Conservation (phyloP, 1,284 basidiomycete species). For the Cystobasidium pallidum region DNA sequence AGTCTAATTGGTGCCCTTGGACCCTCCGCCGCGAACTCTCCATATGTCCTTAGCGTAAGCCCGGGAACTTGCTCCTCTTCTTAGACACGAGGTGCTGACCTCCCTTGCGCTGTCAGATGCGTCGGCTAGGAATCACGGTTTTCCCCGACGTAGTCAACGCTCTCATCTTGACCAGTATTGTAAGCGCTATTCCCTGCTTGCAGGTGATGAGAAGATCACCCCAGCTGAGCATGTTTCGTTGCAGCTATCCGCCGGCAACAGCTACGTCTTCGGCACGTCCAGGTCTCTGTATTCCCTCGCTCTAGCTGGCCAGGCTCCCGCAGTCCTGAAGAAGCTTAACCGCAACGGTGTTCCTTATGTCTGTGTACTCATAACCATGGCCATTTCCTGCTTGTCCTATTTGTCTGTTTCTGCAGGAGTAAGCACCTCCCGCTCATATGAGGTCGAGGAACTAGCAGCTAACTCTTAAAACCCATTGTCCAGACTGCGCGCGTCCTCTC, state of each 20-base stretch:
- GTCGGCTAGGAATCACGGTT: conserved; percentile 40
- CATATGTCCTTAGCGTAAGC: conserved; percentile 46
- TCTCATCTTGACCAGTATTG: conserved; percentile 45
- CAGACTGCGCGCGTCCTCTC: conserved; percentile 40
- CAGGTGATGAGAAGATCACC: neutral
- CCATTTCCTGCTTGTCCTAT: conserved; percentile 47
- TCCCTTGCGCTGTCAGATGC: conserved; percentile 37
- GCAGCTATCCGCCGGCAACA: conserved; percentile 47
- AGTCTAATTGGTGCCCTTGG: conserved; percentile 43
- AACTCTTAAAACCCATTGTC: neutral
- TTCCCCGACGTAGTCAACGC: conserved; percentile 49
- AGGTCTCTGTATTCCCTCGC: conserved; percentile 49
- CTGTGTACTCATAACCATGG: conserved; percentile 44
- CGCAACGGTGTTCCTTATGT: conserved; percentile 51
- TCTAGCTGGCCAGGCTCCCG: conserved; percentile 50
- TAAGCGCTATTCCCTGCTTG: neutral
- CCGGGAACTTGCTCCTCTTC: conserved; percentile 18
- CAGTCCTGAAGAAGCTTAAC: conserved; percentile 49
- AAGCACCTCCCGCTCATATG: neutral
- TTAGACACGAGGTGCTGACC: neutral
- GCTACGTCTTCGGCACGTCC: conserved; percentile 48
- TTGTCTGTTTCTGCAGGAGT: conserved; percentile 47
- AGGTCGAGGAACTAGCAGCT: neutral
- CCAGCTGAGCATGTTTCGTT: neutral
- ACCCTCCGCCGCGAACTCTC: conserved; percentile 45